Percentiles rank a stretch among this genome's conserved stretches.
phyloP scores from a whole-genome alignment of 1,284 basidiomycete species.

The Rhodotorula sp. region DNA sequence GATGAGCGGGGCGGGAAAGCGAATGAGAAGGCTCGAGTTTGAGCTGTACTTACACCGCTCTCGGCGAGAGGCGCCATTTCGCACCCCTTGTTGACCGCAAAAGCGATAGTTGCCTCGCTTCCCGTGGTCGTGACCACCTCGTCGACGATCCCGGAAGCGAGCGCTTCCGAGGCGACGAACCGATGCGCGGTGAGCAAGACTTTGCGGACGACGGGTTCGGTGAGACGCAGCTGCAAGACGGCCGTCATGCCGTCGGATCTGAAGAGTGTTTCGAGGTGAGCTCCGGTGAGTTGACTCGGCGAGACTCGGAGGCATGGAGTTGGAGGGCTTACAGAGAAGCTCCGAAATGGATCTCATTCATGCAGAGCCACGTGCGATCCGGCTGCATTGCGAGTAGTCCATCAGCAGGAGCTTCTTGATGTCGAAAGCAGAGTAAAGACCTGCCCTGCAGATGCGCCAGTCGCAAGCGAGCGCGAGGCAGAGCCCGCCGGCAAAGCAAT shows the following conservation, averaged over 20 bases:
- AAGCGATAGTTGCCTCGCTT: slow-evolving; percentile 24
- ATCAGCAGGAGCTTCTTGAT: no score
- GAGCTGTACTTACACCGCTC: slow-evolving; percentile 16
- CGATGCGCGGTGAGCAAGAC: slow-evolving; percentile 34
- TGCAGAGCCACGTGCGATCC: slow-evolving; percentile 39
- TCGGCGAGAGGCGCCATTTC: slow-evolving; percentile 12
- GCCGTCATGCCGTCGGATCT: slow-evolving; percentile 35
- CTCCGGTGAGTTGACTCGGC: no score
- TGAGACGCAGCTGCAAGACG: slow-evolving; percentile 24
- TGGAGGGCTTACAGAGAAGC: slow-evolving; percentile 6
- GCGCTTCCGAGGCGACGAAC: slow-evolving; percentile 29
- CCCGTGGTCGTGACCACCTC: slow-evolving; percentile 21
- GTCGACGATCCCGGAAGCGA: slow-evolving; percentile 31
- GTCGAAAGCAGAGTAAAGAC: background rate
- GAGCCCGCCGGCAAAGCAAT: slow-evolving; percentile 46
- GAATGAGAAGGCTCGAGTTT: no score
- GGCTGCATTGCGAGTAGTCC: slow-evolving; percentile 1
- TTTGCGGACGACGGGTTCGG: slow-evolving; percentile 14
- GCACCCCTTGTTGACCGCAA: slow-evolving; percentile 23
- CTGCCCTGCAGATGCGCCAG: slow-evolving; percentile 41
- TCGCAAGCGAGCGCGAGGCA: slow-evolving; percentile 43
- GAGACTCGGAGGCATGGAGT: background rate
- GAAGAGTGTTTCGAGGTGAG: no score
- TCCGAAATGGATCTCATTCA: slow-evolving; percentile 40
- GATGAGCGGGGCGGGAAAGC: no score